Base-by-base conservation (phyloP, 371 early-diverging fungal species). In the Zychaea mexicana region DNA sequence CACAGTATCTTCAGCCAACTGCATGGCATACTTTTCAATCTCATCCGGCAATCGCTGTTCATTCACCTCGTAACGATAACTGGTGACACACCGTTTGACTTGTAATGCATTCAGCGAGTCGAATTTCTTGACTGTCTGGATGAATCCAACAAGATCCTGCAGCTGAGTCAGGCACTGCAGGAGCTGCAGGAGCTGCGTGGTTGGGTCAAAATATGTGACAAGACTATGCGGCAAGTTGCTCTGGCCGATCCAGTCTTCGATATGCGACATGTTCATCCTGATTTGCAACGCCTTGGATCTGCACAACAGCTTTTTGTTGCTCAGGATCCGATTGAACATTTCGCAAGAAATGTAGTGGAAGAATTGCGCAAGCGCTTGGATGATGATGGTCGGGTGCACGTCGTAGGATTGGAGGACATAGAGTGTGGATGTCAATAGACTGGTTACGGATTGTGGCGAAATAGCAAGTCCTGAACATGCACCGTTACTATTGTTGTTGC, bases 171-270 rank as follows among this genome's bases (percentile, higher is more conserved):
- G 64, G 60, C 90, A 88, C 62, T 94, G 93, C 12, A 94, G 78
- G 57, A 96, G 75, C 75, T 93, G 92, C 4, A 91, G 69, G 13
- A 94, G 78, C 57, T 93, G 92, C n/a, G 90, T 76, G 17, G 90
- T 72, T 7, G 94, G 92, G 30, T 76, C 73, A 26, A 86, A 69
- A 15, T 85, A 83, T 2, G 69, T 60, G 33, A 66, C 57, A 3
- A 85, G 66, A 8, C 74, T 76, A 1, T 81, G 61, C 0, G 88
- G 86, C 42, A 83, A 52, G n/a, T 72, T 70, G 47, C 83, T 84
- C 26, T 73, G 72, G 27, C 91, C 83, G 46, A 93, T 80, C 95
- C 95, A 95, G 49, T 94, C 94, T 63, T 89, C 90, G n/a, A 95
- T 57, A 26, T 76, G 77, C 0, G 89, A 85, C 45, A 94, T 61